phyloP scores from a whole-genome alignment of 1,284 basidiomycete species.

The Ceratobasidium papillatum region DNA sequence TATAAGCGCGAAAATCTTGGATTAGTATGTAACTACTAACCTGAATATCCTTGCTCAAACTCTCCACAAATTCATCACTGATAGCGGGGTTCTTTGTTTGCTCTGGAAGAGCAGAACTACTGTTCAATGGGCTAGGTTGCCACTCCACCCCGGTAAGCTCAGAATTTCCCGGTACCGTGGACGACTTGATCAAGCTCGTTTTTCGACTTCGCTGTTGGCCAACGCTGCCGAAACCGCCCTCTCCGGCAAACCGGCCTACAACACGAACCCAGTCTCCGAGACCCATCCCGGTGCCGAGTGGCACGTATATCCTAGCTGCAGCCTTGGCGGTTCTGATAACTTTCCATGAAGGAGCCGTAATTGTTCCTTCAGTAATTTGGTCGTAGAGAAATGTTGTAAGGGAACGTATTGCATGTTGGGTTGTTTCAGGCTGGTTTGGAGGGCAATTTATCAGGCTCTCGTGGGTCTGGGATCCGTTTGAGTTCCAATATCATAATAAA shows the following conservation, averaged over 20 bases:
- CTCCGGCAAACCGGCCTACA: constrained; percentile 63
- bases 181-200: neutral
- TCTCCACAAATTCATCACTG: constrained; percentile 47
- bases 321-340: constrained; percentile 76
- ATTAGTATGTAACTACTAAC: constrained; percentile 53
- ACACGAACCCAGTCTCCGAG: constrained; percentile 84
- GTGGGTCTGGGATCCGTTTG: constrained; percentile 9
- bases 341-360: constrained; percentile 85
- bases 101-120: neutral
- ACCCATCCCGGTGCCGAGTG: constrained; percentile 80
- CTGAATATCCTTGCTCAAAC: constrained; percentile 68
- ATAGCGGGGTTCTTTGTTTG: neutral
- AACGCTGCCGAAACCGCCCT: constrained; percentile 31
- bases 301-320: constrained; percentile 80
- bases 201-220: constrained; percentile 30
- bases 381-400: constrained; percentile 72
- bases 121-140: constrained; percentile 2
- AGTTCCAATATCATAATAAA: neutral
- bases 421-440: constrained; percentile 15
- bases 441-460: constrained; percentile 18
- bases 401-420: constrained; percentile 58
- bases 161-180: neutral
- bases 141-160: constrained; percentile 3
- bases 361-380: constrained; percentile 75
- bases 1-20: neutral